Conservation (phyloP, 2,329 filamentous ascomycete genomes). For the Ophiostoma himal-ulmi region DNA sequence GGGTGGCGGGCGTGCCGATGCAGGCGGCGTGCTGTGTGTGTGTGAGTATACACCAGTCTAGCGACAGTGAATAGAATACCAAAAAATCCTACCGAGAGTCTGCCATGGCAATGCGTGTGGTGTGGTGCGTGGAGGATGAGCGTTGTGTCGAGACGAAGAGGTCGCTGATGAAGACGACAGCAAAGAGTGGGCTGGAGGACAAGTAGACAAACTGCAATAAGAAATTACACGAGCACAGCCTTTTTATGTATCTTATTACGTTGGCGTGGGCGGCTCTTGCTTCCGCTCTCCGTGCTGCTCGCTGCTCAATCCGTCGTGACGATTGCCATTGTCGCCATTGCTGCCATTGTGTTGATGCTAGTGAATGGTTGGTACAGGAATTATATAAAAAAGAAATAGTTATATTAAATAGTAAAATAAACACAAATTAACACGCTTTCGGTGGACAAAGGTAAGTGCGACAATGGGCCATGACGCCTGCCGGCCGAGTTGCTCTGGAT, state of each 20-base stretch:
- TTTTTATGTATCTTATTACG: not conserved
- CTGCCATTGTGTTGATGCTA: not conserved
- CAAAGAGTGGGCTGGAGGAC: not conserved
- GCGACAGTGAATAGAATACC: not conserved
- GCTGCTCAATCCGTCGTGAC: not conserved
- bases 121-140: not conserved
- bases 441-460: slow-evolving; percentile 2
- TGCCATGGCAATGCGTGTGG: not conserved
- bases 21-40: no score
- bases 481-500: not conserved
- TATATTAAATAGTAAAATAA: not conserved
- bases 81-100: not conserved
- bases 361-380: not conserved
- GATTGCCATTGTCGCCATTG: not conserved
- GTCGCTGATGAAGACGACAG: not conserved
- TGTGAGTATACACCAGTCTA: not conserved
- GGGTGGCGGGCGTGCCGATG: not conserved
- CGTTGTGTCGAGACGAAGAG: not conserved
- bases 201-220: not conserved
- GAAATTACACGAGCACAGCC: not conserved
- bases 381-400: not conserved
- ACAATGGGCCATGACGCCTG: not conserved
- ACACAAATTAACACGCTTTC: not conserved
- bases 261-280: no score
- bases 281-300: not conserved